Conservation (phyloP, 305 asterid genomes). For the Fraxinus paxiana region DNA sequence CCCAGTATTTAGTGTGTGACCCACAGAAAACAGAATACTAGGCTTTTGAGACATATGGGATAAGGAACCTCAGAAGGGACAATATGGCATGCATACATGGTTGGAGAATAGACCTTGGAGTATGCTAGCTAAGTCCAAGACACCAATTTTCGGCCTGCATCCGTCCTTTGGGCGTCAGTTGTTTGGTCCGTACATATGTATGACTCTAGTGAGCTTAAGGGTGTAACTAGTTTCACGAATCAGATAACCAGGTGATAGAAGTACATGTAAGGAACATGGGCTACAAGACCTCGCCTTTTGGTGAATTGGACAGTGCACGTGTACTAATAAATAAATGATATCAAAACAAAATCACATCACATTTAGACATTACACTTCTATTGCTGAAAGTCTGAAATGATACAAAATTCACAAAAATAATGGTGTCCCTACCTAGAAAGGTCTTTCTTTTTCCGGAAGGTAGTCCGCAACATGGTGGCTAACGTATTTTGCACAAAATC, state of each 20-base stretch:
- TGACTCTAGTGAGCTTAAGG: not conserved
- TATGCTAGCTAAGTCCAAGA: not conserved
- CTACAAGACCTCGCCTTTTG: not conserved
- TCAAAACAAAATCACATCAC: not conserved
- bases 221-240: not conserved
- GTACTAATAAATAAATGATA: not conserved
- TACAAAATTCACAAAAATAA: constrained; percentile 11
- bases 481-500: constrained; percentile 94
- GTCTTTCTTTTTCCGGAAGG: constrained; percentile 93
- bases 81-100: too few relatives aligned
- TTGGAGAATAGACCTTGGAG: too few relatives aligned
- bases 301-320: not conserved
- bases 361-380: constrained; percentile 9
- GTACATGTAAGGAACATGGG: not conserved
- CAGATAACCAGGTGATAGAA: constrained; percentile 8
- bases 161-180: not conserved
- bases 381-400: constrained; percentile 11
- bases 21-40: not conserved
- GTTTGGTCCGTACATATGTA: constrained; percentile 4
- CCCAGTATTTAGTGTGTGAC: not conserved
- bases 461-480: constrained; percentile 82
- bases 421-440: constrained; percentile 62
- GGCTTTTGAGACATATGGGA: not conserved
- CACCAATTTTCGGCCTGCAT: not conserved
- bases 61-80: not conserved